Conservation (phyloP, 345 rosid genomes). For the Melaleuca alternifolia region DNA sequence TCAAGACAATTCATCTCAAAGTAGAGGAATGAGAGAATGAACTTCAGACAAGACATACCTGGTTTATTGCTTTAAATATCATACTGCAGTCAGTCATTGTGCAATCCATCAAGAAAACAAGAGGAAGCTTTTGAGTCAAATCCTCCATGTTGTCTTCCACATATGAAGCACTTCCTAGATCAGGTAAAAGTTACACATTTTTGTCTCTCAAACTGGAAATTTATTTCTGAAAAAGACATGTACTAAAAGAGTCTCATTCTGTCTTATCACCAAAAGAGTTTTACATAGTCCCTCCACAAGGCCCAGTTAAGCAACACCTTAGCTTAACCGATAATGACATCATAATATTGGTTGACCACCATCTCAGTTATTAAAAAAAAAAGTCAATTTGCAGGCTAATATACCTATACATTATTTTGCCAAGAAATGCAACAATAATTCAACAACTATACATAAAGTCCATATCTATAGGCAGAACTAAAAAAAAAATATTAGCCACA, state of each 20-base stretch:
- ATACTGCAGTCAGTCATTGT: constrained; percentile 82
- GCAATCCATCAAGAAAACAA: constrained; percentile 81
- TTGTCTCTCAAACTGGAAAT: background rate
- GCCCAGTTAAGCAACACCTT: background rate
- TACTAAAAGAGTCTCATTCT: background rate
- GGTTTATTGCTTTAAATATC: constrained; percentile 46
- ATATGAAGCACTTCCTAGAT: background rate
- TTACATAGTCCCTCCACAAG: background rate
- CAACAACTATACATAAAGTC: background rate
- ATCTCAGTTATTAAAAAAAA: no score
- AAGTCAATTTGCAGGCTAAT: no score
- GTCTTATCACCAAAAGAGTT: background rate
- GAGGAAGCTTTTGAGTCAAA: constrained; percentile 30
- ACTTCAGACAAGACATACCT: constrained; percentile 33
- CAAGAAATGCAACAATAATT: no score
- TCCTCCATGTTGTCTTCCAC: constrained; percentile 21
- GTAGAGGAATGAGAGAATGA: background rate
- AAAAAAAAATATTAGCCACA: background rate
- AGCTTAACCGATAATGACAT: no score
- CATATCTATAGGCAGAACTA: background rate
- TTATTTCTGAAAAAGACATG: background rate
- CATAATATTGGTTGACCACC: no score
- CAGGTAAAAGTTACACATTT: background rate
- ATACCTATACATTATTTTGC: no score
- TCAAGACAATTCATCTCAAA: background rate